These are phyloP conservation scores for Ophiostoma novo-ulmi DNA, from an alignment of 2,329 filamentous ascomycete genomes.

Conservation along the genomic window DNA sequence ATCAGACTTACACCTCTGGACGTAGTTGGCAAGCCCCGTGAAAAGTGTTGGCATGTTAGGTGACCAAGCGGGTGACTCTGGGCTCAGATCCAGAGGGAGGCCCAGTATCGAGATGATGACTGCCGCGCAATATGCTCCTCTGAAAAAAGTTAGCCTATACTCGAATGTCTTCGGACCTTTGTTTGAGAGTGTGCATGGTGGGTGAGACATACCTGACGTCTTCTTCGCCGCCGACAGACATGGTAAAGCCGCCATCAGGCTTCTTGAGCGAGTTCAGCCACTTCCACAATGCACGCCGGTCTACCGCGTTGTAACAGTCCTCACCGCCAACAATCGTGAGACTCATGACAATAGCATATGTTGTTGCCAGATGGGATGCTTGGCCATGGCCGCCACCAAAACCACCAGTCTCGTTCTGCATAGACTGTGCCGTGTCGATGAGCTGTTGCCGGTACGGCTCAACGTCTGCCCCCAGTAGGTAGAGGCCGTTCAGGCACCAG, in stretches of 20 bases:
- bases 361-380: constrained; percentile 78
- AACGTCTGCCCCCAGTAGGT: constrained; percentile 70
- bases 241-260: constrained; percentile 79
- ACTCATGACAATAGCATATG: constrained; percentile 77
- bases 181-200: not conserved
- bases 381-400: constrained; percentile 95
- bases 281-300: constrained; percentile 81
- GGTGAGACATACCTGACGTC: constrained; percentile 67
- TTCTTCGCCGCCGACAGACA: constrained; percentile 81
- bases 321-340: constrained; percentile 73
- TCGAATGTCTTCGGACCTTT: not conserved
- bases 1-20: constrained; percentile 64
- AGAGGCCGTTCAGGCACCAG: constrained; percentile 76
- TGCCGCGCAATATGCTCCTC: constrained; percentile 87
- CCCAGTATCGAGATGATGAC: constrained; percentile 76
- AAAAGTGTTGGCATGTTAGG: constrained; percentile 61
- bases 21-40: constrained; percentile 70
- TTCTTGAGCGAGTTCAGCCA: constrained; percentile 87
- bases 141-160: constrained; percentile 7
- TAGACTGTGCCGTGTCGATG: constrained; percentile 67
- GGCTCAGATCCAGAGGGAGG: constrained; percentile 72
- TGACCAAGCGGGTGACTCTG: constrained; percentile 62
- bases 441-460: constrained; percentile 63
- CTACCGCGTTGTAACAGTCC: constrained; percentile 65
- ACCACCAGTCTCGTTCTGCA: constrained; percentile 79